Conservation (phyloP, 208 protist genomes). For the Acanthamoeba sp. region DNA sequence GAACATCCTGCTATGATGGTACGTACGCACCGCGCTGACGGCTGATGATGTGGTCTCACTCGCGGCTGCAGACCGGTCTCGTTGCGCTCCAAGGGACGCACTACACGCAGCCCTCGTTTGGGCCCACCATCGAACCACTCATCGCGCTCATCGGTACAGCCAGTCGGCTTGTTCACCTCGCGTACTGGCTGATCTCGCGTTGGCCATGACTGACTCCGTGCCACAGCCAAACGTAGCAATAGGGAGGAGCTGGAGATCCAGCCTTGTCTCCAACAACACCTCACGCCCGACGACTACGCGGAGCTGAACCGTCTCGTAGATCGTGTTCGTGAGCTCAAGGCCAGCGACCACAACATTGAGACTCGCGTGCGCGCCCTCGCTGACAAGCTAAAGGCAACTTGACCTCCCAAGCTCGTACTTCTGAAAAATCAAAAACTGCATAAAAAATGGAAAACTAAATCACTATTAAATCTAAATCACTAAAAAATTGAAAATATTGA, state of each 20-base stretch:
- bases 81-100: neutral
- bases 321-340: neutral
- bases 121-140: slow-evolving; percentile 9
- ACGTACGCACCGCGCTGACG: neutral
- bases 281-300: neutral
- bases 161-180: neutral
- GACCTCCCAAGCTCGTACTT: neutral
- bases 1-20: slow-evolving; percentile 17
- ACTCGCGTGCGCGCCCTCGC: neutral
- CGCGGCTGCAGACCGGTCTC: neutral
- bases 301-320: neutral
- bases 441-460: too few species aligned
- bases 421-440: too few species aligned
- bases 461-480: too few species aligned
- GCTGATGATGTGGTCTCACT: neutral
- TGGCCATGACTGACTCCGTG: too few species aligned
- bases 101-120: neutral
- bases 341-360: neutral
- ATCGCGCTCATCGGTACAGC: neutral
- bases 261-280: neutral
- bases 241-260: slow-evolving; percentile 7
- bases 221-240: neutral
- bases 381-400: neutral
- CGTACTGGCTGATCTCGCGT: neutral
- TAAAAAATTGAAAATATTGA: too few species aligned